Evolutionary conservation across 225 moss, liverwort and hornwort species (phyloP).

Genomic region (Pseudoscleropodium purum): DNA sequence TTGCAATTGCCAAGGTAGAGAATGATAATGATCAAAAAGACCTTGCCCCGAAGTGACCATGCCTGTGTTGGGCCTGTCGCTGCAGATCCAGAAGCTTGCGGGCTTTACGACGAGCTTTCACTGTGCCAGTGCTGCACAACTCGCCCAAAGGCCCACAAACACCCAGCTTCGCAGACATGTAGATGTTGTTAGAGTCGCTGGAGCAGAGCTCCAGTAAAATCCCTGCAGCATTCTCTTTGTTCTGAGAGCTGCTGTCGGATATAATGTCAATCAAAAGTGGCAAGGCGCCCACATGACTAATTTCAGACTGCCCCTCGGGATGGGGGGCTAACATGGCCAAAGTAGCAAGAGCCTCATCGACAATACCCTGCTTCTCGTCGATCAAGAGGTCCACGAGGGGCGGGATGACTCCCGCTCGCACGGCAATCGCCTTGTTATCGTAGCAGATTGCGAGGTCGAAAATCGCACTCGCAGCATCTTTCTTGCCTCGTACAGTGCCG

Average conservation of each 20-base stretch:
- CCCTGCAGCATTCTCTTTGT: conserved; percentile 79
- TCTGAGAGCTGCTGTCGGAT: conserved; percentile 51
- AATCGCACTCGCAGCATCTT: conserved; percentile 81
- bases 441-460: conserved; percentile 76
- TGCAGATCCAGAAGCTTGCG: conserved; percentile 56
- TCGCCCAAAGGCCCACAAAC: conserved; percentile 76
- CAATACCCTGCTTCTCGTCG: conserved; percentile 68
- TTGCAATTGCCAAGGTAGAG: neutral
- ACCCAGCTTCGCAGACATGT: conserved; percentile 67
- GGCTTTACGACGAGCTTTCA: conserved; percentile 78
- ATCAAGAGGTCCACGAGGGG: conserved; percentile 64
- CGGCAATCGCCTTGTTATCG: conserved; percentile 72
- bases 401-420: conserved; percentile 54
- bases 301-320: conserved; percentile 57
- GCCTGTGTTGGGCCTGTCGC: conserved; percentile 36
- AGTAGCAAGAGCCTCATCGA: conserved; percentile 75
- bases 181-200: conserved; percentile 49
- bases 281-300: conserved; percentile 50
- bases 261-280: conserved; percentile 71
- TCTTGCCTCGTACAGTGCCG: conserved; percentile 55
- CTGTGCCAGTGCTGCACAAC: conserved; percentile 70
- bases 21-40: conserved; percentile 12
- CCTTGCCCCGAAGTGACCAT: conserved; percentile 28
- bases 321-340: conserved; percentile 69
- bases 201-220: conserved; percentile 70